These are phyloP conservation scores for Verbena officinalis DNA, from an alignment of 257 asterid species.

Conservation along the genomic window DNA sequence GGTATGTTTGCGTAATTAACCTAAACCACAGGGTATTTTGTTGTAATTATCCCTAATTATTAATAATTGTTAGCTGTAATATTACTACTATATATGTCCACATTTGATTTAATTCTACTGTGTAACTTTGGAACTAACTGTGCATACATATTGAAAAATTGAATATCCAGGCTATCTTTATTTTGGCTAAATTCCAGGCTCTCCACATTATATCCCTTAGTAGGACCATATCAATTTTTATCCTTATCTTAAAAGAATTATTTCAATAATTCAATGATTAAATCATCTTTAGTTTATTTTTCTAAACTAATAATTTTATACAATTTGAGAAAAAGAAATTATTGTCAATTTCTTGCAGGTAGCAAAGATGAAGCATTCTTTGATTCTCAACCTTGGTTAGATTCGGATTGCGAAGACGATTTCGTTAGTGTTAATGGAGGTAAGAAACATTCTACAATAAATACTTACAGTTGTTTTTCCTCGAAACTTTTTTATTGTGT, in stretches of 20 bases:
- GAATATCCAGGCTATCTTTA: not conserved
- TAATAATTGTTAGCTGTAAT: conserved; percentile 2
- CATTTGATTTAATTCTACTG: not conserved
- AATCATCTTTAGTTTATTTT: not conserved
- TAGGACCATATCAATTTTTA: conserved; percentile 24
- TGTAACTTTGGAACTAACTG: not conserved
- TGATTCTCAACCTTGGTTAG: conserved; percentile 77
- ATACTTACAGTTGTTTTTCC: no score
- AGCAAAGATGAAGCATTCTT: conserved; percentile 77
- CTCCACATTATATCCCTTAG: conserved; percentile 19
- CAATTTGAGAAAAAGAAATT: no score
- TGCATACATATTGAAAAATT: not conserved
- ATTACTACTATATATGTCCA: no score
- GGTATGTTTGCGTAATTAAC: no score
- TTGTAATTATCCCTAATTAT: no score
- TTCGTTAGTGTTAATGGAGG: conserved; percentile 81
- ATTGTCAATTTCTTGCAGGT: conserved; percentile 47
- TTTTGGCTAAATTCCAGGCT: conserved; percentile 28
- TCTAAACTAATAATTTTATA: no score
- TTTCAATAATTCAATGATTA: not conserved
- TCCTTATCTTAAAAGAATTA: conserved; percentile 6
- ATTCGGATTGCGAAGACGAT: conserved; percentile 86
- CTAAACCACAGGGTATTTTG: no score
- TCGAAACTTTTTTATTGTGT: no score
- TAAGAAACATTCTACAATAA: conserved; percentile 35